Conservation (phyloP, 306 rosid species). For the Medicago arabica region DNA sequence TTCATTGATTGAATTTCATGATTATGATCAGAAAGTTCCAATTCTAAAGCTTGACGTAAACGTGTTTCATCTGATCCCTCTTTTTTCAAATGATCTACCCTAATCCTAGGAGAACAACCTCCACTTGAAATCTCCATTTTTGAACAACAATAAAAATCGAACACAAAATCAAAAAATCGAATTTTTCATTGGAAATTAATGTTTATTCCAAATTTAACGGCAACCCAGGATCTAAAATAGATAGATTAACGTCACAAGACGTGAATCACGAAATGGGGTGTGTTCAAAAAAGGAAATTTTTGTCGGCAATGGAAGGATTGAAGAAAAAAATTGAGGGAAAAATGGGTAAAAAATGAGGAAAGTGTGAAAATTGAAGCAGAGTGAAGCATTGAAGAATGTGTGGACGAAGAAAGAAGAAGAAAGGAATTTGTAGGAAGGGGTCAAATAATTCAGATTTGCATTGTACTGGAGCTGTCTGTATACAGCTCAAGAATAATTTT, state of each 20-base stretch:
- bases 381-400: conserved; percentile 23
- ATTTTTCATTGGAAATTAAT: conserved; percentile 37
- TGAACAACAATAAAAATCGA: background rate
- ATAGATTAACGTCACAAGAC: conserved; percentile 32
- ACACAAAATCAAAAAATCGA: background rate
- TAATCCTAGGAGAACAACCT: conserved; percentile 59
- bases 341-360: background rate
- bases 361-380: background rate
- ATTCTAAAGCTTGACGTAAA: conserved; percentile 45
- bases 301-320: conserved; percentile 37
- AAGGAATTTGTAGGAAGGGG: conserved; percentile 24
- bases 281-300: background rate
- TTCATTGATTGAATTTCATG: conserved; percentile 67
- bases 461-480: conserved; percentile 7
- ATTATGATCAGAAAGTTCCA: conserved; percentile 46
- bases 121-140: conserved; percentile 66
- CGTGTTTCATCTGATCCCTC: conserved; percentile 63
- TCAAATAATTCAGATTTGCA: conserved; percentile 30
- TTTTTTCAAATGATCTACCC: conserved; percentile 58
- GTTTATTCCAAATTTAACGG: conserved; percentile 19
- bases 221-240: conserved; percentile 45
- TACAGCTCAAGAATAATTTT: conserved; percentile 28
- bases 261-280: conserved; percentile 31
- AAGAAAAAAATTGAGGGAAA: conserved; percentile 44
- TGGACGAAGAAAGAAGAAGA: conserved; percentile 9